Evolutionary conservation across 1,284 basidiomycete genomes (phyloP).

Genomic region (Anthracocystis walkeri): DNA sequence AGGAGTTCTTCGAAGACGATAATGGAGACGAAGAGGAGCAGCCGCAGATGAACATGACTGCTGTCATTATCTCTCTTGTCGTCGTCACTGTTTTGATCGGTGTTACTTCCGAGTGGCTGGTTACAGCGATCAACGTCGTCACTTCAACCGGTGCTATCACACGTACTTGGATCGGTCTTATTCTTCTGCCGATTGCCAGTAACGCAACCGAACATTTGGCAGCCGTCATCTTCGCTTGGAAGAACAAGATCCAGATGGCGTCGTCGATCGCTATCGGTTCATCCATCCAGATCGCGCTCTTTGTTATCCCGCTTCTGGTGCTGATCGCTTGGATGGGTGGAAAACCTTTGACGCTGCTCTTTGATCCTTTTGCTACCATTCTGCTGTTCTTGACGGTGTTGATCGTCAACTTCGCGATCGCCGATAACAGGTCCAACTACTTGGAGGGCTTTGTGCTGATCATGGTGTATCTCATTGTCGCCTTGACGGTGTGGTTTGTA

Average conservation of each 20-base stretch:
- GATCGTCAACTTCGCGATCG: conserved; percentile 61
- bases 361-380: conserved; percentile 63
- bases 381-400: conserved; percentile 57
- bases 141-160: conserved; percentile 41
- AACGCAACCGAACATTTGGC: conserved; percentile 62
- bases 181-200: conserved; percentile 57
- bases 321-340: conserved; percentile 61
- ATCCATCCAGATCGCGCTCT: conserved; percentile 63
- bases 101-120: conserved; percentile 65
- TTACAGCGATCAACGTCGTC: conserved; percentile 56
- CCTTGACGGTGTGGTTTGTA: conserved; percentile 56
- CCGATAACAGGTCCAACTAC: conserved; percentile 59
- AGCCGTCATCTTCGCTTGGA: conserved; percentile 59
- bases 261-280: conserved; percentile 61
- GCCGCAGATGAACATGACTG: conserved; percentile 54
- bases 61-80: conserved; percentile 49
- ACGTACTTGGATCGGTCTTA: conserved; percentile 60
- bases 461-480: conserved; percentile 58
- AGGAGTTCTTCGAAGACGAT: conserved; percentile 55
- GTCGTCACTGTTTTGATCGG: conserved; percentile 56
- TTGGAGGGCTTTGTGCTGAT: conserved; percentile 60
- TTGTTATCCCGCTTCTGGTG: conserved; percentile 63
- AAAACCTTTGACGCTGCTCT: conserved; percentile 58
- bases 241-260: conserved; percentile 63
- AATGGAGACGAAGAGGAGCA: conserved; percentile 56